Percentiles rank a stretch among this genome's conserved stretches.
These are phyloP conservation scores for Pyricularia pennisetigena DNA, from an alignment of 2,329 filamentous ascomycete species.

Conservation along the genomic window DNA sequence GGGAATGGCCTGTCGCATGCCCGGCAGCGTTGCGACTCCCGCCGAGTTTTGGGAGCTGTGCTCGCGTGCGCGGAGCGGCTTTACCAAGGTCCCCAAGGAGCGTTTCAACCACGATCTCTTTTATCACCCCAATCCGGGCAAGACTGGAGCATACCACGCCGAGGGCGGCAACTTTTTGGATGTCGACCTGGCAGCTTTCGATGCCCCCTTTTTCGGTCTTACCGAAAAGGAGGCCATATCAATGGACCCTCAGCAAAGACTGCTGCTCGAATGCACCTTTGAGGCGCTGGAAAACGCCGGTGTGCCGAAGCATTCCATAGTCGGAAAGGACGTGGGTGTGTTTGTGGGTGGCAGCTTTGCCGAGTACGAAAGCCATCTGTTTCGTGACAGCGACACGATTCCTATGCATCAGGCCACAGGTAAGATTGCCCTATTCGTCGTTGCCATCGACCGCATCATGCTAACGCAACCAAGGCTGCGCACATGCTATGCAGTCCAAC, in stretches of 20 bases:
- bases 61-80: slow-evolving; percentile 16
- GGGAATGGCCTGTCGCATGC: slow-evolving; percentile 20
- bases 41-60: slow-evolving; percentile 21
- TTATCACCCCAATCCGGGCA: slow-evolving; percentile 20
- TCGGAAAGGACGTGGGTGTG: slow-evolving; percentile 36
- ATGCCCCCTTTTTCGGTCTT: slow-evolving; percentile 25
- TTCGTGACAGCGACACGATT: slow-evolving; percentile 12
- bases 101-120: slow-evolving; percentile 21
- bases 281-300: slow-evolving; percentile 44
- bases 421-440: slow-evolving; percentile 4
- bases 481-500: slow-evolving; percentile 43
- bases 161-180: slow-evolving; percentile 21
- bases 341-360: slow-evolving; percentile 33
- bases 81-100: slow-evolving; percentile 17
- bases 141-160: slow-evolving; percentile 21
- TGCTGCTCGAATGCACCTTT: slow-evolving; percentile 41
- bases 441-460: neutral
- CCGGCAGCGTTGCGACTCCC: slow-evolving; percentile 16
- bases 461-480: slow-evolving; percentile 23
- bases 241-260: slow-evolving; percentile 39
- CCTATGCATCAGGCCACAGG: slow-evolving; percentile 19
- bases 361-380: slow-evolving; percentile 14
- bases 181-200: slow-evolving; percentile 17
- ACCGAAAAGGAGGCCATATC: slow-evolving; percentile 21
- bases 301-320: slow-evolving; percentile 32